Evolutionary conservation across 1,284 basidiomycete species (phyloP).

Genomic region (Leccinum pseudoinsigne): DNA sequence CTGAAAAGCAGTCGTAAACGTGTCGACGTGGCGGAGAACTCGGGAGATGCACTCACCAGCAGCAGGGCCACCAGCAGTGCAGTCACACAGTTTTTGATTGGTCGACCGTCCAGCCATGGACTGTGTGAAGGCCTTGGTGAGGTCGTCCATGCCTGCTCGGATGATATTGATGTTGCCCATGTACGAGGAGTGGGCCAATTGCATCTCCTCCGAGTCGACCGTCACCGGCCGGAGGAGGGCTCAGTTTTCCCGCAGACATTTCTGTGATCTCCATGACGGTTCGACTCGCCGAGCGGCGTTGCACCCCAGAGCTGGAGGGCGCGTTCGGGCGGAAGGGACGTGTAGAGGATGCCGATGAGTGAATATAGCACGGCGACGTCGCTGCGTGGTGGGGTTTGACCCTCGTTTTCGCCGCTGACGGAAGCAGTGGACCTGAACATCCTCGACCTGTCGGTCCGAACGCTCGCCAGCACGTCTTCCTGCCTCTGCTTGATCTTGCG

Average conservation of each 20-base stretch:
- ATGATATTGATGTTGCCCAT: too few relatives aligned
- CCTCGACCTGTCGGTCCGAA: constrained; percentile 49
- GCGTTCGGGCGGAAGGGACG: constrained; percentile 69
- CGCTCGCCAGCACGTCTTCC: constrained; percentile 77
- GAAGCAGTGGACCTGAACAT: constrained; percentile 48
- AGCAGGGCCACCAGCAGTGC: too few relatives aligned
- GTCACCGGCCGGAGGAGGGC: too few relatives aligned
- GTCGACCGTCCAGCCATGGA: too few relatives aligned
- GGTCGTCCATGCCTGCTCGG: too few relatives aligned
- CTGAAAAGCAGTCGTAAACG: too few relatives aligned
- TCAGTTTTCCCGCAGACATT: constrained; percentile 58
- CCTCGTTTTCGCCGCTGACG: constrained; percentile 40
- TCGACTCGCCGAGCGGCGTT: constrained; percentile 42
- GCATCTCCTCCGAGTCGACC: too few relatives aligned
- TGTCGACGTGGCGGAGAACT: too few relatives aligned
- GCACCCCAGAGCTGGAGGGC: constrained; percentile 88
- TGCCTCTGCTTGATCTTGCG: constrained; percentile 90
- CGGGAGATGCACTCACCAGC: too few relatives aligned
- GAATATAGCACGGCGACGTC: constrained; percentile 85
- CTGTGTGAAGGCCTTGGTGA: too few relatives aligned
- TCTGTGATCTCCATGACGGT: constrained; percentile 53
- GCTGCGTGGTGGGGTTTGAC: constrained; percentile 54
- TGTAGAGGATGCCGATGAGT: constrained; percentile 82
- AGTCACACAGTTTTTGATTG: too few relatives aligned
- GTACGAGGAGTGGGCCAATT: too few relatives aligned